These are phyloP conservation scores for Vitis riparia DNA, from an alignment of 164 flowering plant species.

Conservation along the genomic window DNA sequence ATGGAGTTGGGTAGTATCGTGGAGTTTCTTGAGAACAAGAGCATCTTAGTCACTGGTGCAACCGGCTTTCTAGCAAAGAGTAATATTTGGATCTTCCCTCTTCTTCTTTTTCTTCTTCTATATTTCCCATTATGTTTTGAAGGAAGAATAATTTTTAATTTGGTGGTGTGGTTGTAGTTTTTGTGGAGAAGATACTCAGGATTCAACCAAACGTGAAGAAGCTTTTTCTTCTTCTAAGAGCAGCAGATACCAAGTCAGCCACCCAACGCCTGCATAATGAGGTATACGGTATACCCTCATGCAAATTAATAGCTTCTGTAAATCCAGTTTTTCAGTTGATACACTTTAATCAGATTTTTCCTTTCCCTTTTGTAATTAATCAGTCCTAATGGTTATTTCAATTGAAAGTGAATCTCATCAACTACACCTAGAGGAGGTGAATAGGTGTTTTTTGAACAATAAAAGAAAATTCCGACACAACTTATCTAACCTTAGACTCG, in stretches of 20 bases:
- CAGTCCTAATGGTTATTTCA: no score
- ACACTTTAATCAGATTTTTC: no score
- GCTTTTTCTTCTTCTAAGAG: constrained; percentile 63
- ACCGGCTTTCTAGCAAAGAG: constrained; percentile 60
- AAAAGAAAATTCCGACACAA: no score
- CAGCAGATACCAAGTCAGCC: constrained; percentile 45
- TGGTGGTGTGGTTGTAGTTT: constrained; percentile 27
- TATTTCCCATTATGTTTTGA: not conserved
- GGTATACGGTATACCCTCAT: constrained; percentile 39
- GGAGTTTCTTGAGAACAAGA: constrained; percentile 32
- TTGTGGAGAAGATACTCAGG: constrained; percentile 68
- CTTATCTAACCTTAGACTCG: no score
- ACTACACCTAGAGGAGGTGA: no score
- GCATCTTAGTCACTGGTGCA: constrained; percentile 46
- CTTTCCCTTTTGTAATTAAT: no score
- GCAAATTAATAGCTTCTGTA: no score
- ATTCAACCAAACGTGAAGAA: constrained; percentile 60
- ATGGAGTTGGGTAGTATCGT: constrained; percentile 36
- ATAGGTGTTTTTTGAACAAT: no score
- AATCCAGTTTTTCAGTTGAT: no score
- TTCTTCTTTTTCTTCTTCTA: not conserved
- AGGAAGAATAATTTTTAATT: not conserved
- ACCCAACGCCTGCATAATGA: constrained; percentile 47
- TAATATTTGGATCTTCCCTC: constrained; percentile 11
- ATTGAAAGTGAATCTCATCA: no score